A percentile compares a stretch with the other conserved stretches of the same genome.
These are phyloP conservation scores for Boletus fagicola DNA, from an alignment of 768 basidiomycete genomes.

Conservation along the genomic window DNA sequence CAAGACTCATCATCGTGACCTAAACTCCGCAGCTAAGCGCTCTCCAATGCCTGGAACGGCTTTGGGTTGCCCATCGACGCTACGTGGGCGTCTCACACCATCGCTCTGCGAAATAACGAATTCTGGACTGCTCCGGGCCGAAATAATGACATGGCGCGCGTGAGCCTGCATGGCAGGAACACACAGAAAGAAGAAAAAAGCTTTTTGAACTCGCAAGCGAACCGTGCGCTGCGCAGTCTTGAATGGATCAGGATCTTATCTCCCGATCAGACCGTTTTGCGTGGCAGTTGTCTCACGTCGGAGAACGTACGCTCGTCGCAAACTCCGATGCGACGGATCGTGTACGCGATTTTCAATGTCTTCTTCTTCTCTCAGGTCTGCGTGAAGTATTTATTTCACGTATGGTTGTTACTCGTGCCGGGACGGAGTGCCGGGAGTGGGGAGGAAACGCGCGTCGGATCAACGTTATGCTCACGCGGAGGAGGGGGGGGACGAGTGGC, in stretches of 20 bases:
- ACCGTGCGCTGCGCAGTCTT: no score
- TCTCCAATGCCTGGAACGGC: background rate
- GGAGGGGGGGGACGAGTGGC: background rate
- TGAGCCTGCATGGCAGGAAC: background rate
- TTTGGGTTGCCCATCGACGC: no score
- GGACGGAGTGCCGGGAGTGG: background rate
- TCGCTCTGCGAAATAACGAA: background rate
- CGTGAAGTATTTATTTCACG: background rate
- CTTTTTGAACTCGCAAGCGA: background rate
- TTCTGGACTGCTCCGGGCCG: background rate
- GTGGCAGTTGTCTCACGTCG: background rate
- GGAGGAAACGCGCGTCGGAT: constrained; percentile 1
- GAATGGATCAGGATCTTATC: no score
- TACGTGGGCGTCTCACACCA: background rate
- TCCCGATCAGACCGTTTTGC: background rate
- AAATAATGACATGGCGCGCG: background rate
- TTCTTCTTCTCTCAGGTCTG: background rate
- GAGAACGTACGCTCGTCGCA: no score
- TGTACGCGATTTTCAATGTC: background rate
- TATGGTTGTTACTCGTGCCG: background rate
- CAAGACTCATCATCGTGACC: background rate
- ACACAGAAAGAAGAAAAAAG: background rate
- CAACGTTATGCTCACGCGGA: background rate
- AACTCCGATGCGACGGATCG: background rate
- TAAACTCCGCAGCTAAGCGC: background rate